Conservation (phyloP, 257 asterid species). For the Ilex aquifolium region DNA sequence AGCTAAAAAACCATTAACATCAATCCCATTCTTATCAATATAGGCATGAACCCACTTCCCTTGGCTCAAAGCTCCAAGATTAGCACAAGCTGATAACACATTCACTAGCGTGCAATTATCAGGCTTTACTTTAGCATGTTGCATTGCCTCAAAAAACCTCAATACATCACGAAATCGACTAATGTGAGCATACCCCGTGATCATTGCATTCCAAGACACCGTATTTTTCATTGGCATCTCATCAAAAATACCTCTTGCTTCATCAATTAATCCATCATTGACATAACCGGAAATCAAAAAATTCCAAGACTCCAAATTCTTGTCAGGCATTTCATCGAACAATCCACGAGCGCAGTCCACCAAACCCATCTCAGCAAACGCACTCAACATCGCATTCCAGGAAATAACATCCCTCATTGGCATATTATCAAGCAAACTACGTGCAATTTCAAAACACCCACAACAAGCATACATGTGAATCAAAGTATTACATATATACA, state of each 20-base stretch:
- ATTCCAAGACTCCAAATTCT: slow-evolving; percentile 36
- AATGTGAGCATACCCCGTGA: slow-evolving; percentile 28
- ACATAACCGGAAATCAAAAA: slow-evolving; percentile 31
- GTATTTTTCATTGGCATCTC: slow-evolving; percentile 25
- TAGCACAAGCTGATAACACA: slow-evolving; percentile 35
- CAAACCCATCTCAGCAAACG: slow-evolving; percentile 25
- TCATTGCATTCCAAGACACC: slow-evolving; percentile 36
- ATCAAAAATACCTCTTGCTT: slow-evolving; percentile 32
- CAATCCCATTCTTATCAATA: slow-evolving; percentile 17
- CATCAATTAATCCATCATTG: slow-evolving; percentile 24
- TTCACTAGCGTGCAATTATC: slow-evolving; percentile 33
- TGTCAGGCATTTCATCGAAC: slow-evolving; percentile 33
- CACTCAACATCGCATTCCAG: slow-evolving; percentile 33
- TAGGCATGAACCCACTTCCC: slow-evolving; percentile 33
- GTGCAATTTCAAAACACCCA: slow-evolving; percentile 25
- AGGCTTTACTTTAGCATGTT: slow-evolving; percentile 19
- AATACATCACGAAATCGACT: slow-evolving; percentile 20
- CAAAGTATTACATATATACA: slow-evolving; percentile 28
- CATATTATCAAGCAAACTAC: slow-evolving; percentile 20
- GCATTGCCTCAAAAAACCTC: slow-evolving; percentile 27
- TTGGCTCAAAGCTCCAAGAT: slow-evolving; percentile 25
- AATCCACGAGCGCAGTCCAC: slow-evolving; percentile 18
- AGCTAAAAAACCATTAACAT: slow-evolving; percentile 25
- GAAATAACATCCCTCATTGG: slow-evolving; percentile 19
- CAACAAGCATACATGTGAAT: slow-evolving; percentile 31